These are phyloP conservation scores for Millerozyma miso DNA, from an alignment of 805 yeast genomes.

Conservation along the genomic window DNA sequence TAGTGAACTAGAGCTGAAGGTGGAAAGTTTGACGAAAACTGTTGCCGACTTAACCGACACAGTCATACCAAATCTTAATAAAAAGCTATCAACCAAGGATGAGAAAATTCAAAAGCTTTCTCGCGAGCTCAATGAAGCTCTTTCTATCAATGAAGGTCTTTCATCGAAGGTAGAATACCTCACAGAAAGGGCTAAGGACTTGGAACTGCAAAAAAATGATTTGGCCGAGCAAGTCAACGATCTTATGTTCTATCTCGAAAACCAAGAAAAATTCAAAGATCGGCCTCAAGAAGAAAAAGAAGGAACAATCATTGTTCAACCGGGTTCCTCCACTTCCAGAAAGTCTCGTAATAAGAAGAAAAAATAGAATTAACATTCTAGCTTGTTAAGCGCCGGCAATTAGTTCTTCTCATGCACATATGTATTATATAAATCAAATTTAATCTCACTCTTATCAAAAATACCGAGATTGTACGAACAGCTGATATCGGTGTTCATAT, in stretches of 20 bases:
- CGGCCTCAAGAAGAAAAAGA: conserved; percentile 70
- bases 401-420: not conserved
- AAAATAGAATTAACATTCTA: conserved; percentile 11
- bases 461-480: too few relatives aligned
- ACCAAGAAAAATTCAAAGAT: conserved; percentile 66
- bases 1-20: conserved; percentile 23
- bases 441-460: too few relatives aligned
- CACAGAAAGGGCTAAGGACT: conserved; percentile 21
- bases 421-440: not conserved
- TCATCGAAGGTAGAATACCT: conserved; percentile 34
- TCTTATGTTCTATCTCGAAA: conserved; percentile 74
- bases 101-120: conserved; percentile 24
- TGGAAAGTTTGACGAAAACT: conserved; percentile 24
- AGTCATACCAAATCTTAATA: conserved; percentile 30
- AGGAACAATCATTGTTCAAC: conserved; percentile 56
- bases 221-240: conserved; percentile 63
- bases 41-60: conserved; percentile 21
- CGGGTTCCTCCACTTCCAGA: conserved; percentile 13
- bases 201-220: conserved; percentile 17
- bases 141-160: conserved; percentile 35
- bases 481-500: too few relatives aligned
- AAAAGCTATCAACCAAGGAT: conserved; percentile 26
- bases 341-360: conserved; percentile 14
- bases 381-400: too few relatives aligned
- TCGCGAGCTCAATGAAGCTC: conserved; percentile 29